These are phyloP conservation scores for Kalanchoe fedtschenkoi DNA, from an alignment of 164 flowering plant genomes.

Conservation along the genomic window DNA sequence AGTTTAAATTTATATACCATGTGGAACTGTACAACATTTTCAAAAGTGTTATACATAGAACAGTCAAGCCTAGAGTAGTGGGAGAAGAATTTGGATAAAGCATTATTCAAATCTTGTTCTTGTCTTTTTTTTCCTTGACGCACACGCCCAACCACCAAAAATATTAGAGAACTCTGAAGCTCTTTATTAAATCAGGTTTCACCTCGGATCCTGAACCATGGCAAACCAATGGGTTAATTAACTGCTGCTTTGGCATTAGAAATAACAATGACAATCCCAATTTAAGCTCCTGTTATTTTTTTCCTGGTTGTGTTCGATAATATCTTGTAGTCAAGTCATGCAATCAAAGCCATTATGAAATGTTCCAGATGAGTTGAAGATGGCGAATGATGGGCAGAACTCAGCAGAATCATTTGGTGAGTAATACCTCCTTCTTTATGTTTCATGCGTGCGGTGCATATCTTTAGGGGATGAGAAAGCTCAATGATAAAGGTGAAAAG, in stretches of 20 bases:
- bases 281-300: neutral
- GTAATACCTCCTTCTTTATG: slow-evolving; percentile 8
- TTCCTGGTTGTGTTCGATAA: neutral
- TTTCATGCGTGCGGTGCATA: too few relatives aligned
- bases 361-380: slow-evolving; percentile 43
- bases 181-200: too few relatives aligned
- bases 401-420: slow-evolving; percentile 54
- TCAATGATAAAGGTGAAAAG: too few relatives aligned
- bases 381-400: slow-evolving; percentile 43
- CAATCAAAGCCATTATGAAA: neutral
- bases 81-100: neutral
- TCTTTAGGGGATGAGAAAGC: too few relatives aligned
- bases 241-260: neutral
- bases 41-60: neutral
- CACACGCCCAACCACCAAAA: too few relatives aligned
- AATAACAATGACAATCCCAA: neutral
- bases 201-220: neutral
- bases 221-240: neutral
- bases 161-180: too few relatives aligned
- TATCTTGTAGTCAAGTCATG: neutral
- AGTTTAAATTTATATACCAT: neutral
- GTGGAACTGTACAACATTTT: neutral
- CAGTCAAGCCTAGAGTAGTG: neutral
- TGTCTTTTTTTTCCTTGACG: too few relatives aligned
- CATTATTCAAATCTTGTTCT: too few relatives aligned